These are phyloP conservation scores for Dryas drummondii DNA, from an alignment of 306 rosid species.

Conservation along the genomic window DNA sequence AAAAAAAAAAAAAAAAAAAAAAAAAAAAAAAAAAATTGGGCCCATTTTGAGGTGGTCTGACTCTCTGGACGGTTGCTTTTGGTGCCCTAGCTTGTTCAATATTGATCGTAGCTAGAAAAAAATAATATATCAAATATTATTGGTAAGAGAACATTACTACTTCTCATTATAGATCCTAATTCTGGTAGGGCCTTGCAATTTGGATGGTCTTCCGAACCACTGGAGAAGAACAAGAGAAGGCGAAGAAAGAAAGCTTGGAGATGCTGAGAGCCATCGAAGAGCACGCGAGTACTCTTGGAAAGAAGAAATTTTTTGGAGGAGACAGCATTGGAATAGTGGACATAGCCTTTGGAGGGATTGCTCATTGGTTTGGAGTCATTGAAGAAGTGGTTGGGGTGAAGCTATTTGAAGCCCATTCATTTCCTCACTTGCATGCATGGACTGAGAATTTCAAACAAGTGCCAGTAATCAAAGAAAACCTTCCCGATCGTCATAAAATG, in stretches of 20 bases:
- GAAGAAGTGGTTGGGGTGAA: slow-evolving; percentile 16
- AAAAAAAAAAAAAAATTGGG: too few relatives aligned
- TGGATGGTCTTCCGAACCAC: slow-evolving; percentile 7
- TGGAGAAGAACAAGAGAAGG: slow-evolving; percentile 17
- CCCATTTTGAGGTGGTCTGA: too few relatives aligned
- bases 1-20: too few relatives aligned
- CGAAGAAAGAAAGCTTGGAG: slow-evolving; percentile 15
- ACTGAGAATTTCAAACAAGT: slow-evolving; percentile 19
- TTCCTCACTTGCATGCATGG: slow-evolving; percentile 33
- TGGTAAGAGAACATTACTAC: too few relatives aligned
- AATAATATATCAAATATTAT: too few relatives aligned
- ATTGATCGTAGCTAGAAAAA: too few relatives aligned
- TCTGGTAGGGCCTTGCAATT: neutral
- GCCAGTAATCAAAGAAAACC: slow-evolving; percentile 27
- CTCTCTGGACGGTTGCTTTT: too few relatives aligned
- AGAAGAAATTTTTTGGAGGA: slow-evolving; percentile 27
- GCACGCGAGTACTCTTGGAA: slow-evolving; percentile 18
- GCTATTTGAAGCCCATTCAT: slow-evolving; percentile 16
- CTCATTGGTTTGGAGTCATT: slow-evolving; percentile 21
- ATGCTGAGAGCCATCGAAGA: slow-evolving; percentile 31
- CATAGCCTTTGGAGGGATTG: slow-evolving; percentile 21
- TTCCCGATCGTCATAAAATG: slow-evolving; percentile 24
- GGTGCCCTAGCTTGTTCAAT: too few relatives aligned
- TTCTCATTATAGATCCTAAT: too few relatives aligned
- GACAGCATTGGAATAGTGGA: slow-evolving; percentile 32